Percentiles rank a stretch among this genome's conserved stretches.
phyloP scores from a whole-genome alignment of 371 early-diverging fungal genomes.

The Saksenaea vasiformis region DNA sequence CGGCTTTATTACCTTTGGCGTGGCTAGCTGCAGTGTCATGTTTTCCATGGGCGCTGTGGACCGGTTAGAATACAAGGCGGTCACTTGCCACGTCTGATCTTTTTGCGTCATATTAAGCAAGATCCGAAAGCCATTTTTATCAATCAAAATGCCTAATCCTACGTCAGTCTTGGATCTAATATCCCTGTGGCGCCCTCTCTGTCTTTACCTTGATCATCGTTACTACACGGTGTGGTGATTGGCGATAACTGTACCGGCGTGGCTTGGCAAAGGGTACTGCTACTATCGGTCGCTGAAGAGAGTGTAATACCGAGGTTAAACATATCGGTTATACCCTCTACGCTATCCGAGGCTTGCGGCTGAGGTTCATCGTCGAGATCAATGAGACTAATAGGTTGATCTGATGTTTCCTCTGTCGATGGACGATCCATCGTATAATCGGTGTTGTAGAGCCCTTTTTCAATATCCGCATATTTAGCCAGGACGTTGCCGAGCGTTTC shows the following conservation, averaged over 20 bases:
- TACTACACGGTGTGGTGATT: conserved; percentile 9
- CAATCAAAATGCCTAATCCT: conserved; percentile 48
- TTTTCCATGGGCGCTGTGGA: conserved; percentile 54
- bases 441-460: conserved; percentile 56
- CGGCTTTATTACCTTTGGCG: conserved; percentile 44
- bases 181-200: background rate
- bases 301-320: conserved; percentile 16
- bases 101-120: conserved; percentile 36
- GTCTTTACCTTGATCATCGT: conserved; percentile 2
- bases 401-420: conserved; percentile 10
- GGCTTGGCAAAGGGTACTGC: conserved; percentile 8
- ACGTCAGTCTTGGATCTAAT: background rate
- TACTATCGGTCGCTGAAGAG: background rate
- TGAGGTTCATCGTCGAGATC: conserved; percentile 59
- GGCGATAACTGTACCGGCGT: conserved; percentile 18
- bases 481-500: conserved; percentile 82
- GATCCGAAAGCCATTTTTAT: conserved; percentile 66
- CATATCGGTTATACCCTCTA: conserved; percentile 26
- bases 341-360: conserved; percentile 2
- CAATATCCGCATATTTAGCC: conserved; percentile 73
- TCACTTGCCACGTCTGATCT: conserved; percentile 21
- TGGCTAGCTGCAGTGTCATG: conserved; percentile 52
- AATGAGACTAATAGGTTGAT: conserved; percentile 52
- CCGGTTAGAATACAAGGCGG: conserved; percentile 53
- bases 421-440: conserved; percentile 39